Conservation (phyloP, 2,329 filamentous ascomycete genomes). For the Xylariaceae sp. region DNA sequence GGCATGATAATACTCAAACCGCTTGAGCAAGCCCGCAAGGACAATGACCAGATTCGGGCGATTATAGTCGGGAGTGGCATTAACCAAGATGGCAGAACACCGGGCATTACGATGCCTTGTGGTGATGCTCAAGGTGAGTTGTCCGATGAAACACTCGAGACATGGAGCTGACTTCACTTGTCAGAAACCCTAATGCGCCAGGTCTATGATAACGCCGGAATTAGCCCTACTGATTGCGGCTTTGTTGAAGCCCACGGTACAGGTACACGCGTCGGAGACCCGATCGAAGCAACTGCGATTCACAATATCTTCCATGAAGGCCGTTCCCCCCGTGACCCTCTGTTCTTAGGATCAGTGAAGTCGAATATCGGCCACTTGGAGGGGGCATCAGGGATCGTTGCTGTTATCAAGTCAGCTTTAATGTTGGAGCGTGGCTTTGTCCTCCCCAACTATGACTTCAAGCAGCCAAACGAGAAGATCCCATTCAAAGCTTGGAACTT, state of each 20-base stretch:
- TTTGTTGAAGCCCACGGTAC: slow-evolving; percentile 54
- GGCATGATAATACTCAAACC: slow-evolving; percentile 53
- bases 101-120: slow-evolving; percentile 54
- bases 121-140: slow-evolving; percentile 40
- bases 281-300: slow-evolving; percentile 48
- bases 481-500: slow-evolving; percentile 47
- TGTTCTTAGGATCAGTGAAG: slow-evolving; percentile 46
- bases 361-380: slow-evolving; percentile 50
- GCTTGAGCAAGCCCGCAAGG: slow-evolving; percentile 48
- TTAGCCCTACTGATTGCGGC: slow-evolving; percentile 33
- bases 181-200: slow-evolving; percentile 38
- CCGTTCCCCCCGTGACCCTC: slow-evolving; percentile 35
- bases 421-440: slow-evolving; percentile 48
- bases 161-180: slow-evolving; percentile 10
- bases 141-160: not conserved
- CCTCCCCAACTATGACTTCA: slow-evolving; percentile 46
- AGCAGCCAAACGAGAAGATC: slow-evolving; percentile 44
- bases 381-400: slow-evolving; percentile 46
- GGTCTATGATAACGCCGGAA: slow-evolving; percentile 36
- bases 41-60: slow-evolving; percentile 50
- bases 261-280: slow-evolving; percentile 52
- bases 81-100: slow-evolving; percentile 54
- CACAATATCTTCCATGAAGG: slow-evolving; percentile 37
- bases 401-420: slow-evolving; percentile 47
- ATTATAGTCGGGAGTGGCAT: slow-evolving; percentile 46